phyloP scores from a whole-genome alignment of 1,139 yeast genomes.

The Blastobotrys arbuscula region DNA sequence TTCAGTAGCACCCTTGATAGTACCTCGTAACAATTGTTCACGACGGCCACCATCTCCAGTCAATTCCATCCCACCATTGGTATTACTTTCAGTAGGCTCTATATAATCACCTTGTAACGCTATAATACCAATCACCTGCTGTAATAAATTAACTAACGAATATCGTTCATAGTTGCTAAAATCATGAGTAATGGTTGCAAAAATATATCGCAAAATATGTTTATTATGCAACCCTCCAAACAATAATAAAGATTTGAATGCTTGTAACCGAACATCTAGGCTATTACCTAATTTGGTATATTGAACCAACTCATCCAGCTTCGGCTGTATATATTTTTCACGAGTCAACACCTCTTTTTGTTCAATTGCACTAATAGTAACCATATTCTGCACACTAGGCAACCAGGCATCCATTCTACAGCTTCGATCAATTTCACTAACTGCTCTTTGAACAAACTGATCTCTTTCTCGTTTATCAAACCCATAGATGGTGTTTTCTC shows the following conservation, averaged over 20 bases:
- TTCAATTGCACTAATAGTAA: constrained; percentile 53
- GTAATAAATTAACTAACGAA: constrained; percentile 45
- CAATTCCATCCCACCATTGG: constrained; percentile 11
- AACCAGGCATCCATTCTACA: constrained; percentile 83
- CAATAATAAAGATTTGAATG: constrained; percentile 62
- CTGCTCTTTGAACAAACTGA: constrained; percentile 40
- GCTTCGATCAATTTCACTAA: constrained; percentile 63
- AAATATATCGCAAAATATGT: constrained; percentile 54
- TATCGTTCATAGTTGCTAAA: constrained; percentile 48
- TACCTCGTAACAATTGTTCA: constrained; percentile 36
- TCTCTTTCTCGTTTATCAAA: constrained; percentile 12
- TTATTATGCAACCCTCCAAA: constrained; percentile 73
- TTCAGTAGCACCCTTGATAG: constrained; percentile 58
- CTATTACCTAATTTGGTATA: constrained; percentile 49
- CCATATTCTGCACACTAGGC: constrained; percentile 61
- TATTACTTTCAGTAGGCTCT: background rate
- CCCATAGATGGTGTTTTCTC: constrained; percentile 6
- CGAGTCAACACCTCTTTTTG: constrained; percentile 58
- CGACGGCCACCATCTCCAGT: constrained; percentile 34
- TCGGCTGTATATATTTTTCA: constrained; percentile 48
- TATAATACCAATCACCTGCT: constrained; percentile 55
- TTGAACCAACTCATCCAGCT: constrained; percentile 45
- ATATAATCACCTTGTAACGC: constrained; percentile 52
- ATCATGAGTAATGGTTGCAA: constrained; percentile 54
- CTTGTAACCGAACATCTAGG: constrained; percentile 55